Evolutionary conservation across 2,329 filamentous ascomycete genomes (phyloP), one percentile per base, ranked within the genome.

Genomic region (Penicillium brevicompactum): DNA sequence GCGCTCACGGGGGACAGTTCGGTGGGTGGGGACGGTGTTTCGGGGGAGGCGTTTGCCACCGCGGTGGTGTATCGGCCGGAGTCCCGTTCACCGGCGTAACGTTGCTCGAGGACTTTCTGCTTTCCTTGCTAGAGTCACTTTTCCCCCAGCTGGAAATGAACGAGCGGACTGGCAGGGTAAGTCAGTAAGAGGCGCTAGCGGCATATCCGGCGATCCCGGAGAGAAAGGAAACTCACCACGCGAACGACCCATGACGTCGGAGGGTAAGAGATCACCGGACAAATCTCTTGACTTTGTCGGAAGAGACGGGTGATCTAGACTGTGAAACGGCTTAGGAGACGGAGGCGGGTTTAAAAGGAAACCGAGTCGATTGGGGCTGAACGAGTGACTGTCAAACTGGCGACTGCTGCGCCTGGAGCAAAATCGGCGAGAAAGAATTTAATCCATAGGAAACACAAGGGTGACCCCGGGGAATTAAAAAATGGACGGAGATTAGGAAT

Each of bases 131-230:
- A 57, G 69, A 75, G 65, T 56, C 57, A 49, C 56, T 55, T 42
- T 58, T 59, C 45, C 73, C 71, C 58, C 74, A 77, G 31, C 70
- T 78, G 63, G 89, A 91, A 84, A 95, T 93, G 77, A 95, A 95
- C 67, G 91, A 95, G 66, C 92, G 82, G 54, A 96, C 91, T 95
- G 75, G 13, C 45, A 70, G 63, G 64, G 63, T 49, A 46, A 46
- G 54, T 70, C 50, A 65, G 51, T 57, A 50, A 57, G 38, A 53
- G n/a, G 46, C 30, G 51, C 51, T 56, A 40, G 46, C 41, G n/a
- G 18, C 9, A 16, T 46, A 40, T 51, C 59, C 55, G 60, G 45
- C 32, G n/a, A 22, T 43, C 44, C 58, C 56, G 56, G 30, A 43
- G 47, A 43, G 8, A 49, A 52, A 55, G 13, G 9, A 50, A 53